Evolutionary conservation across 768 basidiomycete genomes (phyloP).

Genomic region (Phaffia tasmanica): DNA sequence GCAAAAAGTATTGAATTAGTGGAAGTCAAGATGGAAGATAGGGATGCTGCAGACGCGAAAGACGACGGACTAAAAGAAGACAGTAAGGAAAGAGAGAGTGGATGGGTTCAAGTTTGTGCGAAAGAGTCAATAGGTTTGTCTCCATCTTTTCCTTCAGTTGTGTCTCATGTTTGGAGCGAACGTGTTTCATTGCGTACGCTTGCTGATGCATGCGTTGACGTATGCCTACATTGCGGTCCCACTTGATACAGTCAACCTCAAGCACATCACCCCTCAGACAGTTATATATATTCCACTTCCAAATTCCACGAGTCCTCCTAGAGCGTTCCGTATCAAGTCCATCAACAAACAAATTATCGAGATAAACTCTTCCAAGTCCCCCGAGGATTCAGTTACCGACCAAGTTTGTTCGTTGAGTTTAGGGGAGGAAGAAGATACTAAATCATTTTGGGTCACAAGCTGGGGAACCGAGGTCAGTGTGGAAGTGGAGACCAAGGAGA

Average conservation of each 20-base stretch:
- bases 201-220: too few relatives aligned
- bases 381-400: background rate
- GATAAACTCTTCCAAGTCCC: background rate
- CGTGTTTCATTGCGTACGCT: background rate
- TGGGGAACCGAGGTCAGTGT: slow-evolving; percentile 11
- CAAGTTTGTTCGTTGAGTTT: slow-evolving; percentile 10
- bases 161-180: background rate
- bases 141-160: background rate
- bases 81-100: slow-evolving; percentile 28
- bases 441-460: slow-evolving; percentile 16
- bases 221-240: background rate
- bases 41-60: background rate
- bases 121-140: slow-evolving; percentile 32
- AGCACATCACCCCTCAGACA: slow-evolving; percentile 23
- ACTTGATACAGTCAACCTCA: slow-evolving; percentile 10
- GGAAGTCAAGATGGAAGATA: background rate
- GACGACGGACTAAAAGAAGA: background rate
- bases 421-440: slow-evolving; percentile 7
- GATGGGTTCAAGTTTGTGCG: slow-evolving; percentile 31
- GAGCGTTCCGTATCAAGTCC: slow-evolving; percentile 16
- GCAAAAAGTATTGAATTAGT: slow-evolving; percentile 5
- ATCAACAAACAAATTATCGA: slow-evolving; percentile 14
- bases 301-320: background rate
- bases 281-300: slow-evolving; percentile 16
- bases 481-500: background rate